Base-by-base conservation (phyloP, 75 land plant species). In the Gnetum montanum region DNA sequence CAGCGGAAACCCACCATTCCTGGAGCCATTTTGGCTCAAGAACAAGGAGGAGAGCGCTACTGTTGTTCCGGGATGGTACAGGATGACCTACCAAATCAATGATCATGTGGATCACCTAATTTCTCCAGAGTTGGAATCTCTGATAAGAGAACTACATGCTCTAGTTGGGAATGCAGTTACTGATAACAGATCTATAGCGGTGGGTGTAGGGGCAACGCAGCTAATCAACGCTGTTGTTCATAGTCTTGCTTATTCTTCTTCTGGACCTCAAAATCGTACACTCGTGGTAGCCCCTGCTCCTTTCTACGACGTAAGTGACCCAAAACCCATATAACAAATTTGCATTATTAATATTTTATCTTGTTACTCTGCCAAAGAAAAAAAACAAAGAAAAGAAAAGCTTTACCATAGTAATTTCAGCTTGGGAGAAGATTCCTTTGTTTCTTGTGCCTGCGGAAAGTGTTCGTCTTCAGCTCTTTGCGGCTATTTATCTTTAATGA, bases 141-240 rank as follows among this genome's bases (percentile, higher is more conserved):
- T 54, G n/a, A 54, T 61, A 20, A 27, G 43, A 12, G 20, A 28
- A 11, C 4, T 68, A 22, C 65, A 61, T 53, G 41, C 54, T 44
- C 33, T 43, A 11, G 79, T 69, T 1, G 84, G 84, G 29, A 88
- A 88, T 55, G 85, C 85, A 2, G 66, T 69, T 43, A 68, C 79
- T 1, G 60, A 67, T 19, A 69, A 57, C 0, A 72, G 63, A 38
- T 75, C 46, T 63, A 72, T 80, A 7, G 59, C 80, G 33, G 50
- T 80, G 16, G 88, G 93, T 2, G 49, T 62, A 6, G 93, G 93
- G 7, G 80, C 93, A 13, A 74, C 67, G 37, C 87, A 82, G 52
- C 76, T 87, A 20, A 55, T 87, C 34, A 59, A 65, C 19, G 91
- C 91, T 11, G 77, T 75, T 6, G 70, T 80, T 23, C 19, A 62